Percentiles rank a stretch among this genome's conserved stretches.
Evolutionary conservation across 768 basidiomycete genomes (phyloP).

Genomic region (Auriscalpium vulgare): DNA sequence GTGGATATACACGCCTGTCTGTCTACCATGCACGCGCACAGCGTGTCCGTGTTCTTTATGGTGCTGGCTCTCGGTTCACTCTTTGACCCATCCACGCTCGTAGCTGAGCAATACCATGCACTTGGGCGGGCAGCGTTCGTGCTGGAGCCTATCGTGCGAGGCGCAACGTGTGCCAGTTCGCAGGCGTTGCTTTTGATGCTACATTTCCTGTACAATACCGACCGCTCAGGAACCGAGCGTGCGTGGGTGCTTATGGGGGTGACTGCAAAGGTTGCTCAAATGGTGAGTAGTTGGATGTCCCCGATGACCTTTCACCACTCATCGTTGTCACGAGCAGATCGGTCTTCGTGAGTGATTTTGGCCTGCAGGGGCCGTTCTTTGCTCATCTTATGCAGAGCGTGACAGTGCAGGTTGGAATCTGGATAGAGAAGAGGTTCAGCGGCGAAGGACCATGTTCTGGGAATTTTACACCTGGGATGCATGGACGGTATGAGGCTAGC

Average conservation of each 20-base stretch:
- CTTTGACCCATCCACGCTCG: slow-evolving; percentile 19
- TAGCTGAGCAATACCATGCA: slow-evolving; percentile 33
- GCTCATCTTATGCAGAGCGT: slow-evolving; percentile 30
- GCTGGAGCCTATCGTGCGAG: slow-evolving; percentile 34
- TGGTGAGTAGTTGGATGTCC: slow-evolving; percentile 20
- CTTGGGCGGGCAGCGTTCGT: slow-evolving; percentile 41
- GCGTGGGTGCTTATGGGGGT: slow-evolving; percentile 44
- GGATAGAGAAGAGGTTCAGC: slow-evolving; percentile 35
- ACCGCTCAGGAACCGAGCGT: slow-evolving; percentile 29
- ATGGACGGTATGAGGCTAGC: slow-evolving; percentile 10
- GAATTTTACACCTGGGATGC: slow-evolving; percentile 32
- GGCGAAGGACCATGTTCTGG: slow-evolving; percentile 43
- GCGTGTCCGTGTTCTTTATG: slow-evolving; percentile 45
- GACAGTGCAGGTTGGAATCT: slow-evolving; percentile 44
- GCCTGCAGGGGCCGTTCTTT: neutral
- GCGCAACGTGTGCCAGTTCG: slow-evolving; percentile 39
- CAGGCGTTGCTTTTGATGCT: slow-evolving; percentile 40
- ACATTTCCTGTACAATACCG: slow-evolving; percentile 23
- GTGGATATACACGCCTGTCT: slow-evolving; percentile 23
- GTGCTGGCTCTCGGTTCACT: slow-evolving; percentile 39
- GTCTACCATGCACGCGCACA: slow-evolving; percentile 35
- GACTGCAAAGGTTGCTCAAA: slow-evolving; percentile 33
- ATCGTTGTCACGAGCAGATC: slow-evolving; percentile 27
- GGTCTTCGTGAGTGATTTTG: slow-evolving; percentile 38
- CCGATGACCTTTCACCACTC: too few relatives aligned